Percentiles rank a stretch among this genome's conserved stretches.
Evolutionary conservation across 805 yeast genomes (phyloP).

Genomic region (Blastobotrys terrestris): DNA sequence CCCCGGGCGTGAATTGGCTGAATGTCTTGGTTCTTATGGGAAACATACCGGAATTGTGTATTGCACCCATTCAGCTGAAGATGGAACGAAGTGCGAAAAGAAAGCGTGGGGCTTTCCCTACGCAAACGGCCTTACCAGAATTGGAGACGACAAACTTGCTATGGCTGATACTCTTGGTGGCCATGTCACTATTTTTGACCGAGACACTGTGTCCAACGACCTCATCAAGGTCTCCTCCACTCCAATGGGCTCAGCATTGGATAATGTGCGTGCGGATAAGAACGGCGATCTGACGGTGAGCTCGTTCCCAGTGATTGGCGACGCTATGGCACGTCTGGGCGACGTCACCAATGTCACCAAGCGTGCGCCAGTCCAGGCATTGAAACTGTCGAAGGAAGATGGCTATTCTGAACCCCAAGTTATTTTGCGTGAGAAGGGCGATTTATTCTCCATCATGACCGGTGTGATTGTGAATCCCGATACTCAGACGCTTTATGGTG

Average conservation of each 20-base stretch:
- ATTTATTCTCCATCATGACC: not conserved
- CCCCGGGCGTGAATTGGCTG: not conserved
- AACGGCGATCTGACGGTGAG: not conserved
- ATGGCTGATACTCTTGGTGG: not conserved
- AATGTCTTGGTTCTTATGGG: not conserved
- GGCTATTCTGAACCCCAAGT: not conserved
- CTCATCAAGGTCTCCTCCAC: not conserved
- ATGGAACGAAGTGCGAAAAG: not conserved
- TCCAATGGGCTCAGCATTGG: not conserved
- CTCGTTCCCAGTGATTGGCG: not conserved
- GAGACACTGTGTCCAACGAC: not conserved
- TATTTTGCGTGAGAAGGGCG: not conserved
- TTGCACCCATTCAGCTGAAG: not conserved
- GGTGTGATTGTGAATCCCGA: not conserved
- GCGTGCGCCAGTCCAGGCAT: not conserved
- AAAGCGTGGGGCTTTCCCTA: not conserved
- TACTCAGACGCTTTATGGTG: not conserved
- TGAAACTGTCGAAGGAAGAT: not conserved
- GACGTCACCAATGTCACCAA: not conserved
- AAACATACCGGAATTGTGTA: not conserved
- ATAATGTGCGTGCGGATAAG: not conserved
- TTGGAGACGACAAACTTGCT: not conserved
- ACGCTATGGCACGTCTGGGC: not conserved
- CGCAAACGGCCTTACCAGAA: not conserved
- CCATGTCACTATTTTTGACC: not conserved